Percentiles rank a stretch among this genome's conserved stretches.
Conservation (phyloP, 1,139 yeast genomes). For the Pichia sp. region DNA sequence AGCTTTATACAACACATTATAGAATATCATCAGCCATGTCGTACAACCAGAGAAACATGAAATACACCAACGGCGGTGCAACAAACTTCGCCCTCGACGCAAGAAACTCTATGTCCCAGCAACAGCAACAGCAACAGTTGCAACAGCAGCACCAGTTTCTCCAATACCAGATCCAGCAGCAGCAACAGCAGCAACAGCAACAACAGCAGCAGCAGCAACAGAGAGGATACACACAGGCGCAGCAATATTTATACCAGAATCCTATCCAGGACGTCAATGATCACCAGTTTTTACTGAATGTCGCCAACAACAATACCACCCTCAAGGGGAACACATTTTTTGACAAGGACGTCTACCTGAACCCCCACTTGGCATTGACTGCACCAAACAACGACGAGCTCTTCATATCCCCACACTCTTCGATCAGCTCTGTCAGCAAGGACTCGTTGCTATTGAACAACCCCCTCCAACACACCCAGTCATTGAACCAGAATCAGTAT, state of each 20-base stretch:
- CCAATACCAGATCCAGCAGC: background rate
- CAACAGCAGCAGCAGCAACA: slow-evolving; percentile 6
- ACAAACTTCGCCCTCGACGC: background rate
- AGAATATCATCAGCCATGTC: slow-evolving; percentile 7
- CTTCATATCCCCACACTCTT: slow-evolving; percentile 28
- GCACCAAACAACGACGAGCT: slow-evolving; percentile 18
- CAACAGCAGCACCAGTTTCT: slow-evolving; percentile 5
- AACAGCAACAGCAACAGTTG: slow-evolving; percentile 14
- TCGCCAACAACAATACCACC: background rate
- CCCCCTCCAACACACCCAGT: slow-evolving; percentile 9
- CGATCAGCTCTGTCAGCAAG: slow-evolving; percentile 27
- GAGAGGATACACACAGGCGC: background rate
- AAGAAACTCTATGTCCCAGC: background rate
- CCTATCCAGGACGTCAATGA: background rate
- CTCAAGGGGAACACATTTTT: background rate
- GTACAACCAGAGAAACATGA: slow-evolving; percentile 10
- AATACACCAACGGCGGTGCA: slow-evolving; percentile 1
- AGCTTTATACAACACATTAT: background rate
- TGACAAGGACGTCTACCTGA: slow-evolving; percentile 16
- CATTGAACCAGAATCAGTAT: slow-evolving; percentile 15
- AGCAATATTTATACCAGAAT: slow-evolving; percentile 2
- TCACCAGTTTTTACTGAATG: slow-evolving; percentile 2
- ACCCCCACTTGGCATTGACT: background rate
- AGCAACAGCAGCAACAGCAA: slow-evolving; percentile 2
- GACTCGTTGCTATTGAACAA: slow-evolving; percentile 23